Evolutionary conservation across 2,329 filamentous ascomycete species (phyloP), one percentile per base, ranked within the genome.

Genomic region (Colletotrichum theobromicola): DNA sequence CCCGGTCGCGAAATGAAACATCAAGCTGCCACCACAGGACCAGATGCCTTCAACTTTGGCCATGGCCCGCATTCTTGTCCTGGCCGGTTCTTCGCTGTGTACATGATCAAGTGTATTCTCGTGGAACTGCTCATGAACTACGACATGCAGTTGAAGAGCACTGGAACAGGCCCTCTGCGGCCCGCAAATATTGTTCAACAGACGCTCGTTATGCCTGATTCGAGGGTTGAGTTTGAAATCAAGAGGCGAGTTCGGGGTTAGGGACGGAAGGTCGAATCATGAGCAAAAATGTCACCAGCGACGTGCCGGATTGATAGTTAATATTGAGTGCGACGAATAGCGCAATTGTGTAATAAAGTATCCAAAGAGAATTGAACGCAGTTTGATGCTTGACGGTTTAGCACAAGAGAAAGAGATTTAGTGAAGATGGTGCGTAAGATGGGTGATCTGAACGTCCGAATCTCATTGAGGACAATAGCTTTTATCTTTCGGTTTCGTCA

Each of bases 11-110:
- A 76, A 35, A 72, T 67, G 57, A 78, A 79, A 24, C 73, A 79
- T n/a, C 81, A 83, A 68, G 82, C 79, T 42, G 82, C 81, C 4
- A 79, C 81, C 3, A 80, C 81, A 7, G 78, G 76, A 1, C 75
- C 87, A 8, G 83, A 85, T 26, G 82, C 82, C 1, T 87, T 89
- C 70, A 87, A 89, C 74, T 84, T 85, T 7, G 77, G 77, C 2
- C 75, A 76, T 5, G 77, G 76, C 10, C 76, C 69, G 61, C 76
- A 78, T 42, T 75, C 75, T 5, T 78, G 77, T 8, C 69, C 76
- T 3, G 77, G 77, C 1, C 53, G 76, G 2, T 67, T 70, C 50
- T 77, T 77, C 18, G 77, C 76, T 1, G 74, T 77, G 1, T 58
- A 74, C 13, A 72, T 77, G 53, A 77, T 77, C 55, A 78, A 78